Evolutionary conservation across 2,329 filamentous ascomycete genomes (phyloP).

Genomic region (Aspergillus nomiae): DNA sequence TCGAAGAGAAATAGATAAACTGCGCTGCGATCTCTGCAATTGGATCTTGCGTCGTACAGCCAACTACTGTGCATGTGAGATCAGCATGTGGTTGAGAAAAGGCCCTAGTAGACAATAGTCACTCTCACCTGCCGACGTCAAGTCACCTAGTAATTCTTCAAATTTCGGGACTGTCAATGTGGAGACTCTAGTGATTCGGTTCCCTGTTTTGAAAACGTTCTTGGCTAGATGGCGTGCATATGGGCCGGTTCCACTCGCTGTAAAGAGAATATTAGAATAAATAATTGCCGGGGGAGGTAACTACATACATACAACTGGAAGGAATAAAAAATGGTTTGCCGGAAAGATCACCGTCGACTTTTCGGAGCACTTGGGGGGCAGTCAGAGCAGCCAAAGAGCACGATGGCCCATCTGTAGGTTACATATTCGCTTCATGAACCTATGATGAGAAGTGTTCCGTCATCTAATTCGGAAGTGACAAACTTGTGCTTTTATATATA

Average conservation of each 20-base stretch:
- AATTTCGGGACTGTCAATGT: conserved; percentile 54
- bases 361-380: conserved; percentile 47
- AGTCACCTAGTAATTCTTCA: conserved; percentile 43
- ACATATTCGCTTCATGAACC: conserved; percentile 43
- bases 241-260: conserved; percentile 51
- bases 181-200: conserved; percentile 56
- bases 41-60: conserved; percentile 51
- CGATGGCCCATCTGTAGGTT: conserved; percentile 42
- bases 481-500: conserved; percentile 4
- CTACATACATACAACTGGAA: conserved; percentile 40
- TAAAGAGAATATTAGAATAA: not conserved
- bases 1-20: conserved; percentile 54
- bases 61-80: conserved; percentile 39
- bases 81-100: not conserved
- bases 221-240: conserved; percentile 54
- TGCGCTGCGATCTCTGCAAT: conserved; percentile 41
- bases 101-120: not conserved
- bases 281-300: not conserved
- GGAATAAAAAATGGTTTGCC: conserved; percentile 57
- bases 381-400: conserved; percentile 47
- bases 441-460: conserved; percentile 9
- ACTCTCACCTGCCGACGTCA: conserved; percentile 48
- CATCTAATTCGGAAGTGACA: not conserved
- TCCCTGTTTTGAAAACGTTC: conserved; percentile 51
- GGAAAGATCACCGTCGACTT: conserved; percentile 48